phyloP scores from a whole-genome alignment of 202 grass and related monocot species.

The Alloteropsis angusta region DNA sequence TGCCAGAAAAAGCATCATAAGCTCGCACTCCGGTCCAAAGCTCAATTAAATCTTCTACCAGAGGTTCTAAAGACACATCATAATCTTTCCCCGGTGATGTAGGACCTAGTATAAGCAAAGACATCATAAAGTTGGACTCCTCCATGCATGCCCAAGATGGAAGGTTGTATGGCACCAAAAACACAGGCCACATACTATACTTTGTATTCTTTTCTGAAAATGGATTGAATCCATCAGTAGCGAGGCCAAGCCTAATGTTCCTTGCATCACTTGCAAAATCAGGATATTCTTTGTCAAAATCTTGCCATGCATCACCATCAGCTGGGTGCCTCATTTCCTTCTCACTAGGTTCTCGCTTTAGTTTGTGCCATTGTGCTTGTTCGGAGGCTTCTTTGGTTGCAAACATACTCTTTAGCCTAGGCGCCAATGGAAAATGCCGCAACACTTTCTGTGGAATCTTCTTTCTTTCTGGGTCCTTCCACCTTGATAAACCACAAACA shows the following conservation, averaged over 20 bases:
- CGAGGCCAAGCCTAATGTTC: no score
- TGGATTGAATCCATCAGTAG: no score
- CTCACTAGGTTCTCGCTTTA: not conserved
- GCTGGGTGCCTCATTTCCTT: not conserved
- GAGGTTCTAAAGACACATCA: not conserved
- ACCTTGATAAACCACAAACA: no score
- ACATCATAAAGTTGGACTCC: not conserved
- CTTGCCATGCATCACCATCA: not conserved
- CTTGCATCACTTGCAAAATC: not conserved
- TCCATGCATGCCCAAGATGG: no score
- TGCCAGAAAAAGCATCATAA: not conserved
- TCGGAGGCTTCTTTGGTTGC: no score
- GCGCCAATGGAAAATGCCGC: no score
- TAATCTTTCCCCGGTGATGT: not conserved
- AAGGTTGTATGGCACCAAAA: no score
- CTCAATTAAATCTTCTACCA: not conserved
- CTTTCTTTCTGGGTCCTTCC: no score
- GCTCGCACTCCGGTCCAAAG: not conserved
- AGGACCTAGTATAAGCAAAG: not conserved
- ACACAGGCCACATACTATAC: no score
- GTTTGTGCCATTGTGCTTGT: not conserved
- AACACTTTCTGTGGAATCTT: no score
- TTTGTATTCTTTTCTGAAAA: no score
- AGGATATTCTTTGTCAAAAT: not conserved
- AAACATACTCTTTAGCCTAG: no score